Conservation (phyloP, 345 rosid genomes). For the Hibiscus mutabilis region DNA sequence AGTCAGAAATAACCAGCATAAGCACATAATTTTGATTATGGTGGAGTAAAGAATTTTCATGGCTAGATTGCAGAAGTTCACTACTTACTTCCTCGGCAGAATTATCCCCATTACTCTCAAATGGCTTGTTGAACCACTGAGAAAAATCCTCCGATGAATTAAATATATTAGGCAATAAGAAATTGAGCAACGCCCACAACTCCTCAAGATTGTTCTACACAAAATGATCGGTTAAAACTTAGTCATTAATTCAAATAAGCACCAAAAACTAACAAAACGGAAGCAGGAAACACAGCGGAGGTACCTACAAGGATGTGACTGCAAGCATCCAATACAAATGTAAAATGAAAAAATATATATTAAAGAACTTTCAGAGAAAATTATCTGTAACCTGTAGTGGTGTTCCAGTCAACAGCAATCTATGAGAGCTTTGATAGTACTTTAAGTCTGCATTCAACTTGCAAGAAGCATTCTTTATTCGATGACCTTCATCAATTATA, state of each 20-base stretch:
- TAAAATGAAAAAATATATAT: not conserved
- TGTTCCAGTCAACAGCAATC: constrained; percentile 86
- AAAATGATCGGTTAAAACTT: constrained; percentile 12
- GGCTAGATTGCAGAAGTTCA: constrained; percentile 12
- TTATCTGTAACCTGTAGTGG: constrained; percentile 63
- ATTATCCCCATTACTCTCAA: constrained; percentile 79
- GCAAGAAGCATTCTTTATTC: constrained; percentile 96
- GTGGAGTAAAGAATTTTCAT: not conserved
- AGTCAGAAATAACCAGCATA: constrained; percentile 13
- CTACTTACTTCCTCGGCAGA: constrained; percentile 72
- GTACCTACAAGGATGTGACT: not conserved
- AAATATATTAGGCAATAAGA: constrained; percentile 85
- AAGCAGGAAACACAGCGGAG: not conserved
- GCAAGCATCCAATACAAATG: not conserved
- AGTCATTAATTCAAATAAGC: constrained; percentile 10
- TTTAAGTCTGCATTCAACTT: constrained; percentile 91
- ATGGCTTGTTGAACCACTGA: constrained; percentile 97
- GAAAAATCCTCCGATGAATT: constrained; percentile 93
- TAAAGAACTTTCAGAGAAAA: constrained; percentile 4
- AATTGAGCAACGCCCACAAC: constrained; percentile 90
- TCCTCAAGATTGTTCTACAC: constrained; percentile 90
- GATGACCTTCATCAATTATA: constrained; percentile 95
- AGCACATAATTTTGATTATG: constrained; percentile 6
- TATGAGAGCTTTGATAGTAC: constrained; percentile 77
- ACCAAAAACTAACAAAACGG: constrained; percentile 2